Evolutionary conservation across 1,139 yeast species (phyloP), one percentile per base, ranked within the genome.

Genomic region (Sugiyamaella castrensis): DNA sequence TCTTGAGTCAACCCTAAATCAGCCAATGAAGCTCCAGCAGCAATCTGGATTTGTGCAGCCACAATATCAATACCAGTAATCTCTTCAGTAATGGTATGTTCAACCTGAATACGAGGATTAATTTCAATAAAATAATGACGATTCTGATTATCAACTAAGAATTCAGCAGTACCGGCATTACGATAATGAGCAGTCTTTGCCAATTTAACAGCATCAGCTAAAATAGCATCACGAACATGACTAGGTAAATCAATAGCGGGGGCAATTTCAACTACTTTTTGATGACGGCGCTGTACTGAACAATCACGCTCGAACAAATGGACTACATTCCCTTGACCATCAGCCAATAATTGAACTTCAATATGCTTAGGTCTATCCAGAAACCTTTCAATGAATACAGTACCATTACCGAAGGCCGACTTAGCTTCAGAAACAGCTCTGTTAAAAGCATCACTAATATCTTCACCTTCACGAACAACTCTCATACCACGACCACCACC

Each of bases 401-500:
- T 92, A 61, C 98, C 99, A 67, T 92, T 91, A 65, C 98, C 98
- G 62, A 92, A 92, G 11, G 98, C 84, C 40, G 96, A 79, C 66
- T 82, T 78, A 51, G 98, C 98, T 74, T 94, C 98, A 35, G 95
- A 85, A 37, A 87, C 82, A 39, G 98, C 98, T 72, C 98, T 84
- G 64, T 77, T 75, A 74, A 92, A 92, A 34, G 98, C 98, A 69
- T 92, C 98, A 46, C 70, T 83, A 55, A 92, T 82, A 66, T 84
- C 89, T 60, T 92, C 98, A 61, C 97, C 98, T 70, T 92, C 97
- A 66, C 95, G 79, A 44, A 94, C 98, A 47, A 92, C 98, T 74
- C 98, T 84, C 98, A 92, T 92, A 77, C 98, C 98, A 73, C 98
- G 84, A 66, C 99, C 98, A 77, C 98, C 98, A 73, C 98, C 98